Base-by-base conservation (phyloP, 371 early-diverging fungal genomes). In the Mortierella sp. region DNA sequence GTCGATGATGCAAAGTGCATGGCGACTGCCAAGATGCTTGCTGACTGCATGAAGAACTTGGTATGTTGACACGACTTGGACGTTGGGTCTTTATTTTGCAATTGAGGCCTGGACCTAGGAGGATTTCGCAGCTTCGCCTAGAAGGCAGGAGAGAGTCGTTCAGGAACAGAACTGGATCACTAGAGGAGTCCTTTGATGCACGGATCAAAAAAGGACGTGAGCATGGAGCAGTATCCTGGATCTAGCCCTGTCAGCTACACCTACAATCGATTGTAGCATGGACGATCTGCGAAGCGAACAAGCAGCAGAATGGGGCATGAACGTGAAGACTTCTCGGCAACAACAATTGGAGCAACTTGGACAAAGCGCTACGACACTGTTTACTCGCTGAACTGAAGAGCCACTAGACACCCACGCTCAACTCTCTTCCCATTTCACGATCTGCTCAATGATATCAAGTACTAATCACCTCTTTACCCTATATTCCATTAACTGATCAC, bases 21-120 rank as follows among this genome's bases (percentile, higher is more conserved):
- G 77, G 89, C 90, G 52, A 85, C 90, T 65, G 91, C 92, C 74
- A 90, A 91, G 83, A 88, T 92, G 78, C 88, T 93, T 31, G 89
- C 91, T n/a, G 89, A 86, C 70, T 93, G 93, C 87, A 92, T 93
- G 92, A 88, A 90, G 78, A 92, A 91, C 81, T 90, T 92, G 80
- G 93, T 92, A 92, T 83, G 90, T 19, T 72, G 10, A 48, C 8
- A 16, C 48, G 16, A 16, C 13, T 31, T 6, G 34, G 19, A 26
- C 26, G 26, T 28, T 0, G 24, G 42, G 42, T 38, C 42, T 38
- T 38, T 38, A 38, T 38, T 70, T 14, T 24, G 8, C 28, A 0
- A 68, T 13, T 9, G n/a, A 45, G 16, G 34, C 13, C 63, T 47
- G 26, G 26, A 58, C 58, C 48, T 38, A 38, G 14, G 11, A 54